Evolutionary conservation across 805 yeast species (phyloP).

Genomic region (Candida piceae): DNA sequence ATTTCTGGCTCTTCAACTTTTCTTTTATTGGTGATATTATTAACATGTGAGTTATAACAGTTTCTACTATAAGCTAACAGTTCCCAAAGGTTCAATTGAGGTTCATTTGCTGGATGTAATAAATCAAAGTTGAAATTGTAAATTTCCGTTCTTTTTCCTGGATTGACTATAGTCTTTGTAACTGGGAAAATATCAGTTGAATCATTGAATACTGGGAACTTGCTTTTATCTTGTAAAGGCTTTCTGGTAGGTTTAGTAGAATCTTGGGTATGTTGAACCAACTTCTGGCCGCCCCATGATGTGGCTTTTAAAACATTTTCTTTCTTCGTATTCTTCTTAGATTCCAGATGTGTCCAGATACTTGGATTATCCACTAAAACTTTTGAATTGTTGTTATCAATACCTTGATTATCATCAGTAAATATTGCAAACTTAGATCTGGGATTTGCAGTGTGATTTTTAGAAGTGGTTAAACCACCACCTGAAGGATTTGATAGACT

Average conservation of each 20-base stretch:
- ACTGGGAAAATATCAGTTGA: constrained; percentile 32
- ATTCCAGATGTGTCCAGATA: constrained; percentile 46
- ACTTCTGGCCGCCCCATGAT: constrained; percentile 60
- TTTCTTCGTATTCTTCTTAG: constrained; percentile 47
- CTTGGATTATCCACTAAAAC: constrained; percentile 14
- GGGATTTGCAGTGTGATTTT: constrained; percentile 8
- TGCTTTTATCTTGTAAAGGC: constrained; percentile 1
- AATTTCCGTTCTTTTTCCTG: constrained; percentile 58
- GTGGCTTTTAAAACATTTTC: constrained; percentile 55
- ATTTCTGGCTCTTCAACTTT: background rate
- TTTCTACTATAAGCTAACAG: constrained; percentile 49
- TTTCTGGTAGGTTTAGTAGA: background rate
- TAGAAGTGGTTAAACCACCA: constrained; percentile 14
- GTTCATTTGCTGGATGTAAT: constrained; percentile 42
- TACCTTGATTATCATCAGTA: constrained; percentile 10
- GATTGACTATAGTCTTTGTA: constrained; percentile 44
- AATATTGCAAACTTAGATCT: constrained; percentile 18
- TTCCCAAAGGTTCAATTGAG: constrained; percentile 42
- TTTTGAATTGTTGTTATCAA: background rate
- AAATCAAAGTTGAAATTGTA: constrained; percentile 57
- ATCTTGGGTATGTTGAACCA: constrained; percentile 35
- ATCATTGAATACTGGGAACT: constrained; percentile 37
- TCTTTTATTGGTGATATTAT: constrained; percentile 9
- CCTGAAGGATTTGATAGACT: constrained; percentile 19
- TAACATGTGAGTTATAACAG: constrained; percentile 5